Conservation (phyloP, 352 stramenopile species). For the Phytophthora macrochlamydospora region DNA sequence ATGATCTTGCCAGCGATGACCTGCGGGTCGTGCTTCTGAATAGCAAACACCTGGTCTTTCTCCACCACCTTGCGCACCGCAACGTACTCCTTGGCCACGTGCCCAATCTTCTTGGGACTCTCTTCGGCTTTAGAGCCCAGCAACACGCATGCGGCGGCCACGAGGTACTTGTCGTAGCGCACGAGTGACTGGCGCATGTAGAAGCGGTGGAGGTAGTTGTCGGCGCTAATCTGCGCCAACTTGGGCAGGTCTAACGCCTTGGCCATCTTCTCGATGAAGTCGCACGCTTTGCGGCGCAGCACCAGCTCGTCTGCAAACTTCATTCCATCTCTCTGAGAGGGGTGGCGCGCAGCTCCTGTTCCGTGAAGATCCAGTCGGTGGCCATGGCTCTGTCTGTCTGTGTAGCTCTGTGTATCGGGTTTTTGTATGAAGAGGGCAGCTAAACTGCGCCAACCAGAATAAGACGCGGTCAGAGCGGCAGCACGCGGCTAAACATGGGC, state of each 20-base stretch:
- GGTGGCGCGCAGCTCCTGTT: slow-evolving; percentile 67
- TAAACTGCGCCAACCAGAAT: slow-evolving; percentile 10
- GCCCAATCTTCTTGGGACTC: slow-evolving; percentile 75
- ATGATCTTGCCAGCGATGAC: slow-evolving; percentile 76
- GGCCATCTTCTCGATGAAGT: slow-evolving; percentile 88
- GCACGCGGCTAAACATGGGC: not conserved
- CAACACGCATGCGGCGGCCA: slow-evolving; percentile 81
- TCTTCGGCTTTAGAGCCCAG: slow-evolving; percentile 88
- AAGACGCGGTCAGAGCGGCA: slow-evolving; percentile 15
- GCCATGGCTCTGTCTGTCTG: slow-evolving; percentile 30
- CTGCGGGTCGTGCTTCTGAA: slow-evolving; percentile 79
- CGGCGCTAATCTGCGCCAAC: slow-evolving; percentile 80
- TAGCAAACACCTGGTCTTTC: slow-evolving; percentile 79
- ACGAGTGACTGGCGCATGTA: slow-evolving; percentile 87
- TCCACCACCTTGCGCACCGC: slow-evolving; percentile 64
- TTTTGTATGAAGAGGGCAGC: slow-evolving; percentile 14
- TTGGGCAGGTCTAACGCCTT: slow-evolving; percentile 82
- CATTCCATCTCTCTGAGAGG: slow-evolving; percentile 79
- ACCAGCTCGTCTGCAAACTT: slow-evolving; percentile 76
- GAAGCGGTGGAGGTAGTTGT: slow-evolving; percentile 91
- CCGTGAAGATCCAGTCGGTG: slow-evolving; percentile 81
- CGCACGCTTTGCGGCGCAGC: slow-evolving; percentile 72
- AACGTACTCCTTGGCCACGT: slow-evolving; percentile 82
- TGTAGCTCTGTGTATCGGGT: slow-evolving; percentile 1
- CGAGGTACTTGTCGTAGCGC: slow-evolving; percentile 86